These are phyloP conservation scores for Vigna hirtella DNA, from an alignment of 306 rosid species.

Conservation along the genomic window DNA sequence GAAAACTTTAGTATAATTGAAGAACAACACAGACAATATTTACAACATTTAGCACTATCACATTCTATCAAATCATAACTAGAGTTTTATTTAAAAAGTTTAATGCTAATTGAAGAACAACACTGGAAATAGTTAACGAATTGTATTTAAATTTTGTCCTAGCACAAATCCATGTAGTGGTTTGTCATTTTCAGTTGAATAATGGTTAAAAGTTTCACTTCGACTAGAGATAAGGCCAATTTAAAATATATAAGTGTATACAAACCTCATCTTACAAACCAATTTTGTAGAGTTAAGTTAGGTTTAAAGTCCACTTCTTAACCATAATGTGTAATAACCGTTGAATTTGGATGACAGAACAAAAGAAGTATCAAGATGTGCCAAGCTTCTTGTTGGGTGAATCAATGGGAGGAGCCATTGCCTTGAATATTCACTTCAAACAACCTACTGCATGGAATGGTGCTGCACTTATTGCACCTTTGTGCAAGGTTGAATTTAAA, in stretches of 20 bases:
- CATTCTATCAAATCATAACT: background rate
- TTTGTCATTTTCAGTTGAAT: slow-evolving; percentile 11
- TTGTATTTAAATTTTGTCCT: background rate
- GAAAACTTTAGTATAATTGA: background rate
- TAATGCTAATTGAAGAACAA: background rate
- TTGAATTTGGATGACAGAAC: slow-evolving; percentile 55
- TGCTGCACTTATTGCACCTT: slow-evolving; percentile 89
- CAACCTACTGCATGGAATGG: slow-evolving; percentile 88
- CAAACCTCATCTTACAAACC: too few species aligned
- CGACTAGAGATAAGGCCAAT: too few species aligned
- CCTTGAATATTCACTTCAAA: slow-evolving; percentile 87
- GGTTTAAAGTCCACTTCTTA: too few species aligned
- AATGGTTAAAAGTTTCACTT: too few species aligned
- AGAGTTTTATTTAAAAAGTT: background rate
- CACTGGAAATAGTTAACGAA: background rate
- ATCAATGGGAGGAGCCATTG: slow-evolving; percentile 95
- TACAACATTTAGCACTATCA: too few species aligned
- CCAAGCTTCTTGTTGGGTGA: slow-evolving; percentile 94
- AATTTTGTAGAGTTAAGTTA: too few species aligned
- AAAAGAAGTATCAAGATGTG: slow-evolving; percentile 59
- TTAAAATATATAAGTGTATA: too few species aligned
- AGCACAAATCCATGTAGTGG: background rate
- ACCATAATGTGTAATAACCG: background rate
- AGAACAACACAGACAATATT: background rate
- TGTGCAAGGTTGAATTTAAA: slow-evolving; percentile 75